A percentile compares a stretch with the other conserved stretches of the same genome.
phyloP scores from a whole-genome alignment of 805 yeast species.

The Metschnikowia lunata region DNA sequence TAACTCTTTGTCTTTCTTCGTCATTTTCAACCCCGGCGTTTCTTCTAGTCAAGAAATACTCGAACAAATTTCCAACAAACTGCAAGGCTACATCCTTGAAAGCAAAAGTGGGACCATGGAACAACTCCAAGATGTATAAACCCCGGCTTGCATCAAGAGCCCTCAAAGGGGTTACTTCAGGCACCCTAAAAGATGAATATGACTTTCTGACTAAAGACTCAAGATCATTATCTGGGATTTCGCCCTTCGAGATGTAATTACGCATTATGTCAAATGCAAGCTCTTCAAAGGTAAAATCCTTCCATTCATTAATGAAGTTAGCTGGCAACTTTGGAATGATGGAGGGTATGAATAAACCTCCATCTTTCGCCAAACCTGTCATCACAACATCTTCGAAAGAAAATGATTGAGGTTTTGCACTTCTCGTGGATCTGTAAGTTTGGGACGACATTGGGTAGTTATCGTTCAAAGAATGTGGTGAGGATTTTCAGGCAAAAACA shows the following conservation, averaged over 20 bases:
- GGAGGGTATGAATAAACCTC: conserved; percentile 91
- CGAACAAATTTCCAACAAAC: conserved; percentile 95
- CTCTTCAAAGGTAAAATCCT: conserved; percentile 71
- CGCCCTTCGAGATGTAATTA: conserved; percentile 65
- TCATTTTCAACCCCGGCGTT: conserved; percentile 50
- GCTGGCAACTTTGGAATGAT: conserved; percentile 63
- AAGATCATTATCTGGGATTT: conserved; percentile 71
- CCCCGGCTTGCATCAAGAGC: conserved; percentile 54
- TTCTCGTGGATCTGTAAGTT: conserved; percentile 76
- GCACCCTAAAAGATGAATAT: conserved; percentile 85
- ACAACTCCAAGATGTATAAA: conserved; percentile 79
- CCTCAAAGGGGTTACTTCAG: conserved; percentile 82
- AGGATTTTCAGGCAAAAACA: too few relatives aligned
- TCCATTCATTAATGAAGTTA: conserved; percentile 63
- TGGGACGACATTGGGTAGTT: conserved; percentile 3
- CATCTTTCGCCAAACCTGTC: conserved; percentile 93
- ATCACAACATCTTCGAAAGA: conserved; percentile 80
- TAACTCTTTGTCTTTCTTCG: conserved; percentile 68
- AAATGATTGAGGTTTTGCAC: conserved; percentile 44
- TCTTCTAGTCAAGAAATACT: conserved; percentile 77
- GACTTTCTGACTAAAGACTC: conserved; percentile 59
- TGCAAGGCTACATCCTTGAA: conserved; percentile 98
- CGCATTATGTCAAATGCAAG: conserved; percentile 85
- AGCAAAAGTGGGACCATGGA: conserved; percentile 99
- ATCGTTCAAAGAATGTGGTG: too few relatives aligned